These are phyloP conservation scores for Mycena rosella DNA, from an alignment of 768 basidiomycete genomes.

Conservation along the genomic window DNA sequence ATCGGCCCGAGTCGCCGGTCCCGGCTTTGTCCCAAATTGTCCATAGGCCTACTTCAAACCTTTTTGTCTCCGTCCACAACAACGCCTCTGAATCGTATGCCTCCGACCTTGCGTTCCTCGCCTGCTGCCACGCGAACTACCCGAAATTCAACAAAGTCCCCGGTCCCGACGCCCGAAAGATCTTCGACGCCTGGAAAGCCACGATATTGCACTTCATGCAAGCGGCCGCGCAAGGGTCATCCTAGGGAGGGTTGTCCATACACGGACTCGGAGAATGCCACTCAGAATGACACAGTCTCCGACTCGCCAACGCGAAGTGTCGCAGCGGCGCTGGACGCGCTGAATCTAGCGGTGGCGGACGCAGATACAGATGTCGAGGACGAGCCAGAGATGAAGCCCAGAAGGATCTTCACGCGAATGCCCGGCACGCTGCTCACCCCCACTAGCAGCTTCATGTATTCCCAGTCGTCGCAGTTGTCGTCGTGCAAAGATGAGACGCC, in stretches of 20 bases:
- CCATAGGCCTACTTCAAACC: no score
- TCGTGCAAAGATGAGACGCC: constrained; percentile 33
- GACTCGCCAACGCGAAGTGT: constrained; percentile 27
- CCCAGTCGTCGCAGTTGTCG: constrained; percentile 29
- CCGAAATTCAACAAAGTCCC: constrained; percentile 31
- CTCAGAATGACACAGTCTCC: background rate
- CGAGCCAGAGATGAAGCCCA: constrained; percentile 4
- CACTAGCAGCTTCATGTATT: constrained; percentile 53
- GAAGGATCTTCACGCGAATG: constrained; percentile 54
- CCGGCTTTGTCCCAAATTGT: no score
- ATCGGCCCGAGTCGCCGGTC: no score
- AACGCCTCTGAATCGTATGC: constrained; percentile 10
- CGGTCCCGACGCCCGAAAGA: constrained; percentile 16
- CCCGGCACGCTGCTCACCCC: constrained; percentile 69
- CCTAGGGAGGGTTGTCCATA: constrained; percentile 34
- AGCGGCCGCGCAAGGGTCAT: constrained; percentile 35
- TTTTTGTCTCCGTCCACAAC: no score
- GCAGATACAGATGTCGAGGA: constrained; percentile 4
- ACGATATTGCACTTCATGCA: constrained; percentile 32
- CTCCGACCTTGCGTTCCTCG: constrained; percentile 32
- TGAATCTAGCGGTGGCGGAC: constrained; percentile 26
- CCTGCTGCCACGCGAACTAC: constrained; percentile 31
- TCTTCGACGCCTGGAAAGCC: constrained; percentile 24
- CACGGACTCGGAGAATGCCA: constrained; percentile 17
- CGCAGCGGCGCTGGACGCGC: constrained; percentile 24